Evolutionary conservation across 2,329 filamentous ascomycete species (phyloP).

Genomic region (Ophiostoma angusticollis): DNA sequence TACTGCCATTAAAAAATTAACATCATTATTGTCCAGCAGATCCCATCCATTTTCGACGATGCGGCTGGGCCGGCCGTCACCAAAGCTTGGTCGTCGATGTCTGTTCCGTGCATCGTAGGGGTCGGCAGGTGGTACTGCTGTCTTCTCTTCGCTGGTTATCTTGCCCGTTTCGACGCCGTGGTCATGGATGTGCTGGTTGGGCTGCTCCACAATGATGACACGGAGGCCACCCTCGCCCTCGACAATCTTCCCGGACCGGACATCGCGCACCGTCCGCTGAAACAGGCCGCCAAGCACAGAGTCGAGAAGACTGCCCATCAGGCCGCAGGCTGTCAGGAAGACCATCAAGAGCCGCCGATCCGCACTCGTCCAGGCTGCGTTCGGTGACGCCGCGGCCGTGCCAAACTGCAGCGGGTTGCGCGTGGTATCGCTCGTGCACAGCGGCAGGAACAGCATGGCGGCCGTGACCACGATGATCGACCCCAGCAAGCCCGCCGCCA

Average conservation of each 20-base stretch:
- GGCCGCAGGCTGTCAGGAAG: constrained; percentile 58
- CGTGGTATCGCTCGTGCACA: constrained; percentile 36
- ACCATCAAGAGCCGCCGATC: constrained; percentile 36
- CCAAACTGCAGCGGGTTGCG: constrained; percentile 17
- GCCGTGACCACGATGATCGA: constrained; percentile 56
- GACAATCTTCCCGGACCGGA: constrained; percentile 72
- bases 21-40: constrained; percentile 84
- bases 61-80: constrained; percentile 45
- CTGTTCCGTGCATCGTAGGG: constrained; percentile 36
- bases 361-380: constrained; percentile 29
- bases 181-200: constrained; percentile 4
- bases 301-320: constrained; percentile 71
- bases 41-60: constrained; percentile 55
- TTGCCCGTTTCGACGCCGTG: constrained; percentile 14
- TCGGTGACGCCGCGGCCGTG: constrained; percentile 25
- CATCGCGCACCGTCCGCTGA: constrained; percentile 77
- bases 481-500: constrained; percentile 61
- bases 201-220: constrained; percentile 28
- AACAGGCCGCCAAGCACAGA: constrained; percentile 74
- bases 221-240: constrained; percentile 67
- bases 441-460: constrained; percentile 54
- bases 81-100: constrained; percentile 38
- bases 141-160: constrained; percentile 24
- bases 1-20: constrained; percentile 85
- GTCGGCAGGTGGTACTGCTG: constrained; percentile 21